Percentiles rank a stretch among this genome's conserved stretches.
phyloP scores from a whole-genome alignment of 768 basidiomycete species.

The Gymnopilus junonius region DNA sequence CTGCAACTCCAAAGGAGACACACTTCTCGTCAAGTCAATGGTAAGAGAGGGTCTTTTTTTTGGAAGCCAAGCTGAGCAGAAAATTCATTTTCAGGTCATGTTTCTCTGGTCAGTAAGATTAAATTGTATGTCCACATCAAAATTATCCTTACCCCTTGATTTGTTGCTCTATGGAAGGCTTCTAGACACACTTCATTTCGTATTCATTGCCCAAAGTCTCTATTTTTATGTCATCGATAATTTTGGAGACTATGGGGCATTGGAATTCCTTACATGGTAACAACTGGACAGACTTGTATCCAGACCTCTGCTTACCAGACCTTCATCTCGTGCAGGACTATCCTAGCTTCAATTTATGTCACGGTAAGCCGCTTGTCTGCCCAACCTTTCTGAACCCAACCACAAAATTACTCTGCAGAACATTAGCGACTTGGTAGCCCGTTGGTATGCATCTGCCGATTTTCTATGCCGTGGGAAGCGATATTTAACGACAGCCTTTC shows the following conservation, averaged over 20 bases:
- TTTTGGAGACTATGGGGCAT: constrained; percentile 1
- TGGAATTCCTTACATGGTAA: constrained; percentile 10
- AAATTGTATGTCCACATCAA: background rate
- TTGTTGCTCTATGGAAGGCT: background rate
- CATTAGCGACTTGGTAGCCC: background rate
- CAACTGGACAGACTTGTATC: background rate
- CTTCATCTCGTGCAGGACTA: background rate
- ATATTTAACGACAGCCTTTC: background rate
- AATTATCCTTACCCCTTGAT: background rate
- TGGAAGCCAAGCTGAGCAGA: background rate
- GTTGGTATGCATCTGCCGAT: background rate
- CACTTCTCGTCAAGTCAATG: background rate
- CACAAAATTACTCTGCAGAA: background rate
- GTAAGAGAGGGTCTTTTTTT: background rate
- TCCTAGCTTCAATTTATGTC: background rate
- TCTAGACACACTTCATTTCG: constrained; percentile 10
- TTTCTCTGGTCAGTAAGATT: background rate
- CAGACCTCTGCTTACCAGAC: background rate
- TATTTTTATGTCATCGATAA: constrained; percentile 11
- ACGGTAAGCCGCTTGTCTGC: background rate
- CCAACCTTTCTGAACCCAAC: background rate
- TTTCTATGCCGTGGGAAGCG: background rate
- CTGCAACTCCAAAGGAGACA: background rate
- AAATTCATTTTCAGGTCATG: background rate
- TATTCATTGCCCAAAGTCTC: background rate